Base-by-base conservation (phyloP, 352 stramenopile genomes). In the Phytophthora uliginosa region DNA sequence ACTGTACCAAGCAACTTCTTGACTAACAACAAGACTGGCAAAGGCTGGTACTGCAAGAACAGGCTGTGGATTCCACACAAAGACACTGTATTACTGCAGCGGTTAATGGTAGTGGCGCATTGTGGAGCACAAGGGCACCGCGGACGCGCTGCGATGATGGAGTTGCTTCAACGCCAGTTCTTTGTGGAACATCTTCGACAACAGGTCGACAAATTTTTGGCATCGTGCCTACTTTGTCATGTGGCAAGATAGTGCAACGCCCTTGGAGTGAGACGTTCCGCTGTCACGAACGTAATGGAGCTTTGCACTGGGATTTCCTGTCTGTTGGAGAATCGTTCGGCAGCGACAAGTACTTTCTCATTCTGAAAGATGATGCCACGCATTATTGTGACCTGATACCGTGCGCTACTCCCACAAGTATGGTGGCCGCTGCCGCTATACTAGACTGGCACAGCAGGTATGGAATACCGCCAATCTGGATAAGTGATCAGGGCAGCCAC, bases 321-420 rank as follows among this genome's bases (percentile, higher is more conserved):
- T 18, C 36, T 12, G 36, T 42, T 12, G 36, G 36, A 18, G 36
- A 42, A 15, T 42, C 36, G 36, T 42, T 42, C 7, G 36, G 36
- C 36, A 15, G 17, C 36, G 36, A 42, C 36, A 42, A 42, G 36
- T 42, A 42, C 9, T 15, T 42, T 7, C 36, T 42, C 18, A 15
- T 42, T 18, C 17, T 42, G 36, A 42, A 42, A 15, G 36, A 42
- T 42, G 12, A 42, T 42, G 34, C 34, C 9, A 40, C 34, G 33
- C 33, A 80, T 59, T 78, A 61, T 24, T 72, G 55, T 34, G 62
- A 77, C 31, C 42, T 84, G 10, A n/a, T 76, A 3, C 48, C 58
- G 3, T 79, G 77, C 38, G 62, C 50, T n/a, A 53, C 3, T 7
- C 64, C 73, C 6, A 74, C 50, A 5, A 65, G 59, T 36, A 38